Evolutionary conservation across 257 asterid genomes (phyloP).

Genomic region (Orobanche coerulescens): DNA sequence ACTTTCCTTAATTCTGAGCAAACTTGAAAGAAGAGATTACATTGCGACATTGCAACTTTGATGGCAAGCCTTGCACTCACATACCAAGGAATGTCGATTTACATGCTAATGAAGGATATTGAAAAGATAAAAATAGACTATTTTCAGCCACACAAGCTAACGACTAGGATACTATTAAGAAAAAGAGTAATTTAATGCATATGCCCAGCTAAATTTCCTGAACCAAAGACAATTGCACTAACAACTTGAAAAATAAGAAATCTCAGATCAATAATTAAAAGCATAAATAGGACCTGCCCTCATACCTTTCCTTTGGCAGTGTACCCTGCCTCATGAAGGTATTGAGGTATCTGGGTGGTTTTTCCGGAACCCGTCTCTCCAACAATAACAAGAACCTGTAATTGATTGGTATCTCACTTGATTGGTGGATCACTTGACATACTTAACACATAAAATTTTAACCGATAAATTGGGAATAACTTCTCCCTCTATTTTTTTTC

Average conservation of each 20-base stretch:
- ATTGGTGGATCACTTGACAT: slow-evolving; percentile 1
- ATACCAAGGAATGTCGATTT: neutral
- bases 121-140: slow-evolving; percentile 1
- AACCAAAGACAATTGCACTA: slow-evolving; percentile 1
- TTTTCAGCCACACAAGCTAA: slow-evolving; percentile 7
- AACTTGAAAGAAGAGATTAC: neutral
- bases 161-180: neutral
- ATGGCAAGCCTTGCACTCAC: neutral
- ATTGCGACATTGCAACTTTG: neutral
- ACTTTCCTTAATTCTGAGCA: slow-evolving; percentile 3
- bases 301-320: slow-evolving; percentile 67
- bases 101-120: neutral
- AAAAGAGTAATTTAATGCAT: neutral
- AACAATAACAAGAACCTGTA: slow-evolving; percentile 85
- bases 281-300: slow-evolving; percentile 5
- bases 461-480: neutral
- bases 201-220: neutral
- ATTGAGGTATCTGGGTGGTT: slow-evolving; percentile 93
- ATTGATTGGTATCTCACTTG: neutral
- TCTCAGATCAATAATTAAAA: neutral
- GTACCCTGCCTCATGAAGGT: slow-evolving; percentile 92
- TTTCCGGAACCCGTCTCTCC: slow-evolving; percentile 98
- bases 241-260: slow-evolving; percentile 2
- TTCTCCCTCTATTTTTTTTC: neutral
- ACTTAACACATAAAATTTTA: slow-evolving; percentile 5